Percentiles rank a stretch among this genome's conserved stretches.
Evolutionary conservation across 768 basidiomycete species (phyloP).

Genomic region (Trametes meyenii): DNA sequence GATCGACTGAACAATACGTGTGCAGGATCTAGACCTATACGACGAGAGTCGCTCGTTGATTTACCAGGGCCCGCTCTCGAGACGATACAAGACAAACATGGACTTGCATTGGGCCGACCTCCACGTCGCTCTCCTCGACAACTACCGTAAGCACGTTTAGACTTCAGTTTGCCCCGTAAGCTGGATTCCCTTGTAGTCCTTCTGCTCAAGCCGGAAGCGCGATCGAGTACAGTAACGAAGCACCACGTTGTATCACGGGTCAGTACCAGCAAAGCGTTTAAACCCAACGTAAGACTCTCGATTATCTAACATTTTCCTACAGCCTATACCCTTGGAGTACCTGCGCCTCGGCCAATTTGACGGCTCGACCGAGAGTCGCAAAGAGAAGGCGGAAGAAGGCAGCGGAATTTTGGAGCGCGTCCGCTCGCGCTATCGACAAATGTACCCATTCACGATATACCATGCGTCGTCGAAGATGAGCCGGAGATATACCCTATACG

Average conservation of each 20-base stretch:
- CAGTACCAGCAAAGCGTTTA: slow-evolving; percentile 29
- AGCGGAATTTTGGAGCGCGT: slow-evolving; percentile 54
- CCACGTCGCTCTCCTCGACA: slow-evolving; percentile 70
- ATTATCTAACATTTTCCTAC: not conserved
- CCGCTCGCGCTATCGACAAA: slow-evolving; percentile 50
- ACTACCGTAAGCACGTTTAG: slow-evolving; percentile 59
- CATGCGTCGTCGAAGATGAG: slow-evolving; percentile 59
- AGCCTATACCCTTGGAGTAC: slow-evolving; percentile 83
- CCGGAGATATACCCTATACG: slow-evolving; percentile 76
- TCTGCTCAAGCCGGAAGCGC: slow-evolving; percentile 62
- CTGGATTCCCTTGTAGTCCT: slow-evolving; percentile 50
- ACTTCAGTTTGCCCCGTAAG: not conserved
- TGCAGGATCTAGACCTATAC: slow-evolving; percentile 81
- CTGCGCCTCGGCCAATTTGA: slow-evolving; percentile 73
- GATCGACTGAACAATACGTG: not conserved
- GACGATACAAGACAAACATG: slow-evolving; percentile 64
- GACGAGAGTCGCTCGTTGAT: slow-evolving; percentile 75
- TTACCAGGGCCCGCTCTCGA: slow-evolving; percentile 63
- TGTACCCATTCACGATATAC: slow-evolving; percentile 80
- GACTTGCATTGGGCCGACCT: slow-evolving; percentile 65
- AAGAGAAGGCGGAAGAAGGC: slow-evolving; percentile 62
- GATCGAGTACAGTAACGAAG: slow-evolving; percentile 48
- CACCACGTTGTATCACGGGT: slow-evolving; percentile 70
- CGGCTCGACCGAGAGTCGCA: slow-evolving; percentile 59
- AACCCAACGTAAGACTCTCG: not conserved